These are phyloP conservation scores for Pseudogymnoascus sp. DNA, from an alignment of 2,329 filamentous ascomycete species.

Conservation along the genomic window DNA sequence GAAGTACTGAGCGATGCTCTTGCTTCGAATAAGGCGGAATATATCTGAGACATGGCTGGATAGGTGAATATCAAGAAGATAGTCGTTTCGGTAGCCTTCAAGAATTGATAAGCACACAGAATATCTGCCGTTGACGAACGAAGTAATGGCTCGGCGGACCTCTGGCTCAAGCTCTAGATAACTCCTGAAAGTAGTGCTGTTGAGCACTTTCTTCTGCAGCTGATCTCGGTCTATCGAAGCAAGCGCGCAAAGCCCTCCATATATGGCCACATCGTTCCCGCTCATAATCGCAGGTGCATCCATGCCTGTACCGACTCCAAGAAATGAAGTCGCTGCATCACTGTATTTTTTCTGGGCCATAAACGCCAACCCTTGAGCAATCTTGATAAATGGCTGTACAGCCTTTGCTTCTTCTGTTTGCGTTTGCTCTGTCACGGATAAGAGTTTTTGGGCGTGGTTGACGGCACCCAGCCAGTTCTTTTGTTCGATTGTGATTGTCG, in stretches of 20 bases:
- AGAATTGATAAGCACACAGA: conserved; percentile 75
- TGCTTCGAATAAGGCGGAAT: conserved; percentile 70
- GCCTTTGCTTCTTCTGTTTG: conserved; percentile 34
- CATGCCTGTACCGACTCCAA: conserved; percentile 9
- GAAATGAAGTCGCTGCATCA: conserved; percentile 66
- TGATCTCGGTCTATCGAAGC: conserved; percentile 78
- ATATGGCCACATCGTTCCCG: conserved; percentile 83
- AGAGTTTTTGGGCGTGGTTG: conserved; percentile 59
- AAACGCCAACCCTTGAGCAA: conserved; percentile 54
- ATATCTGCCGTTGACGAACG: conserved; percentile 88
- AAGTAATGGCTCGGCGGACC: conserved; percentile 79
- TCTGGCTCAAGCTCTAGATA: conserved; percentile 92
- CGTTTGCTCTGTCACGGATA: conserved; percentile 30
- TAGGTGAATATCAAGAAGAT: conserved; percentile 82
- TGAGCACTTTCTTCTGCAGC: conserved; percentile 68
- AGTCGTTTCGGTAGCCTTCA: conserved; percentile 74
- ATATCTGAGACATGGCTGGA: conserved; percentile 64
- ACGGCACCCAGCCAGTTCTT: conserved; percentile 67
- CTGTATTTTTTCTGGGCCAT: conserved; percentile 49
- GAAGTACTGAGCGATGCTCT: conserved; percentile 91
- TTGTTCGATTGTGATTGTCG: conserved; percentile 67
- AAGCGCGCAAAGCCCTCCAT: conserved; percentile 82
- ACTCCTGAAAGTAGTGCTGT: conserved; percentile 71
- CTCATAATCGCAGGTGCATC: conserved; percentile 59
- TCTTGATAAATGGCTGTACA: conserved; percentile 44